Percentiles rank a stretch among this genome's conserved stretches.
Conservation (phyloP, 495 filamentous ascomycete genomes). For the Hypomontagnella monticulosa region DNA sequence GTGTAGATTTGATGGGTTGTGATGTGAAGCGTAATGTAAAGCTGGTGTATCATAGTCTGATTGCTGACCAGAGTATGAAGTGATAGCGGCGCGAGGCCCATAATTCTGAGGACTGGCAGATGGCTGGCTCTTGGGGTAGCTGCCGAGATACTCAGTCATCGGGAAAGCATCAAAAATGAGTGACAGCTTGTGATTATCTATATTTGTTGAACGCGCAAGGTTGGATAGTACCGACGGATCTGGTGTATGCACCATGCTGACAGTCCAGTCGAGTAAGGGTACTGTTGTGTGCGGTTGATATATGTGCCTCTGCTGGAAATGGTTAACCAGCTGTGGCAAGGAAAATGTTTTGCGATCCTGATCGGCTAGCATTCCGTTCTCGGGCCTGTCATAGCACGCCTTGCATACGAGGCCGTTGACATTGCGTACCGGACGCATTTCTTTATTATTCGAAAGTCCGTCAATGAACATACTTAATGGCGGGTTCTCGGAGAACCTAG, state of each 20-base stretch:
- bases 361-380: conserved; percentile 45
- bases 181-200: conserved; percentile 64
- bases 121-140: conserved; percentile 26
- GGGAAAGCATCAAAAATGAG: conserved; percentile 70
- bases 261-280: conserved; percentile 66
- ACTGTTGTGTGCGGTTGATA: conserved; percentile 44
- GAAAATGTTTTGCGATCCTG: conserved; percentile 64
- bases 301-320: conserved; percentile 72
- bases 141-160: conserved; percentile 34
- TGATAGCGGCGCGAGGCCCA: background rate
- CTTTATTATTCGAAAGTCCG: conserved; percentile 69
- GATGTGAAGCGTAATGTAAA: background rate
- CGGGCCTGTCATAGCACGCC: conserved; percentile 59
- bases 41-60: background rate
- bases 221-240: conserved; percentile 59
- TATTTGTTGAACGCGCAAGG: conserved; percentile 57
- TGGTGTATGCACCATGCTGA: conserved; percentile 76
- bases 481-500: conserved; percentile 64
- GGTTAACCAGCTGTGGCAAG: conserved; percentile 69
- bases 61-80: conserved; percentile 1
- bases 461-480: conserved; percentile 70
- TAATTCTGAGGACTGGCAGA: background rate
- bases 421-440: conserved; percentile 73
- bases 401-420: conserved; percentile 72
- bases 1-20: background rate